phyloP scores from a whole-genome alignment of 148 eudicot species.

The Chenopodium berlandieri region DNA sequence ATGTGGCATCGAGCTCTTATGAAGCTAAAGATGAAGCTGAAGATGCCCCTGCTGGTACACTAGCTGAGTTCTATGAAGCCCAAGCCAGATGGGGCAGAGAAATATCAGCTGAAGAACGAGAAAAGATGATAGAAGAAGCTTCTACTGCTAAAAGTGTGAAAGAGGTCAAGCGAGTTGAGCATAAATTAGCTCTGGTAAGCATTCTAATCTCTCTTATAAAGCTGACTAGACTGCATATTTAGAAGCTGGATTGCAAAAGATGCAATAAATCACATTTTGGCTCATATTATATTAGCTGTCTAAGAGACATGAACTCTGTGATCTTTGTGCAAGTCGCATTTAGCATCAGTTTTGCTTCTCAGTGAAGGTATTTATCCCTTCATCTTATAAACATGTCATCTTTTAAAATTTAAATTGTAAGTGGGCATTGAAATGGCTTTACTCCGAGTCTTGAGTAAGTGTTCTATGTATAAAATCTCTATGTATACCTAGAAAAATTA shows the following conservation, averaged over 20 bases:
- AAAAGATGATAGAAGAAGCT: constrained; percentile 74
- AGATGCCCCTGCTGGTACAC: constrained; percentile 69
- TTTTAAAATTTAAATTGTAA: background rate
- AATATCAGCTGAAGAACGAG: constrained; percentile 64
- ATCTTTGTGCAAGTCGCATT: background rate
- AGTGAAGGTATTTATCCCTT: background rate
- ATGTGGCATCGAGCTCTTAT: constrained; percentile 34
- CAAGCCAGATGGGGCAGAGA: constrained; percentile 89
- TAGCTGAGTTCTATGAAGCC: constrained; percentile 98
- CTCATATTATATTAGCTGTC: background rate
- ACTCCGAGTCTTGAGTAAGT: background rate
- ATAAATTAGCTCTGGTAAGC: constrained; percentile 75
- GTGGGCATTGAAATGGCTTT: background rate
- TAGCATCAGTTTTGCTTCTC: background rate
- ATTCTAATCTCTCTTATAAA: constrained; percentile 6
- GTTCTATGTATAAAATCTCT: background rate
- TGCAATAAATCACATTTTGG: background rate
- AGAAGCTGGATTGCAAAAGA: background rate
- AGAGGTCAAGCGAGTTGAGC: constrained; percentile 72
- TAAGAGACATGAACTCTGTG: background rate
- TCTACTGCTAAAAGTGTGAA: constrained; percentile 52
- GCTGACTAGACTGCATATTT: background rate
- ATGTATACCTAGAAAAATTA: background rate
- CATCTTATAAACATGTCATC: background rate
- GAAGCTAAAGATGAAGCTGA: constrained; percentile 48